Evolutionary conservation across 805 yeast genomes (phyloP).

Genomic region (Lachancea thermotolerans): DNA sequence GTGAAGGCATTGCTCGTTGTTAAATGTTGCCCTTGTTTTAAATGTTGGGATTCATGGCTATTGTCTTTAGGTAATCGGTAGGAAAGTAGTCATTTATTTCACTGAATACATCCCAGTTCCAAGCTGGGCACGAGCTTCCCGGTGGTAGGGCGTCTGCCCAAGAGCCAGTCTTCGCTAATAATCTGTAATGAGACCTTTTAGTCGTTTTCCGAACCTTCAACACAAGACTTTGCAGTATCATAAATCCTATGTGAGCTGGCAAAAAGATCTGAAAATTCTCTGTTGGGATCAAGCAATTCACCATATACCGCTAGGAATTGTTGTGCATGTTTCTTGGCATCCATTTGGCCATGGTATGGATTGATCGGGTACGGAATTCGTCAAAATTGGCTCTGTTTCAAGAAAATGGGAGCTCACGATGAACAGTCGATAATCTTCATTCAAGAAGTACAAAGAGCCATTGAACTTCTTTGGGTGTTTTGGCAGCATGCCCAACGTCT

Average conservation of each 20-base stretch:
- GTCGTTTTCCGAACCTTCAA: constrained; percentile 31
- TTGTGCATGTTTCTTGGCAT: constrained; percentile 41
- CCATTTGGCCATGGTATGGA: constrained; percentile 42
- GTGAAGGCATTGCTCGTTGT: constrained; percentile 45
- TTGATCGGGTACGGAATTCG: constrained; percentile 18
- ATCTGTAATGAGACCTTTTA: constrained; percentile 31
- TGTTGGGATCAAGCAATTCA: constrained; percentile 33
- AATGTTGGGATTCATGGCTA: constrained; percentile 50
- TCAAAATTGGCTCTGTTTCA: constrained; percentile 36
- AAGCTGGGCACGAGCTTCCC: constrained; percentile 38
- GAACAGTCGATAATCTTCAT: constrained; percentile 46
- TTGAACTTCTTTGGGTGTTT: constrained; percentile 31
- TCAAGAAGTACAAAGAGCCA: constrained; percentile 49
- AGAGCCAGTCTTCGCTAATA: constrained; percentile 36
- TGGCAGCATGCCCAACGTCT: constrained; percentile 14
- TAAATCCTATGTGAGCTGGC: constrained; percentile 43
- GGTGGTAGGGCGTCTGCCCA: constrained; percentile 50
- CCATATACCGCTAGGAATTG: constrained; percentile 39
- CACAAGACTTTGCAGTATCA: constrained; percentile 45
- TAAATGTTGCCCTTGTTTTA: constrained; percentile 51
- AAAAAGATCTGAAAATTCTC: constrained; percentile 40
- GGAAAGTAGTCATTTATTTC: constrained; percentile 17
- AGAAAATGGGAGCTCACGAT: constrained; percentile 35
- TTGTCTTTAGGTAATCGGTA: constrained; percentile 40
- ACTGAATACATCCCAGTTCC: constrained; percentile 21